A percentile compares a stretch with the other conserved stretches of the same genome.
These are phyloP conservation scores for Apiospora hydei DNA, from an alignment of 2,329 filamentous ascomycete genomes.

Conservation along the genomic window DNA sequence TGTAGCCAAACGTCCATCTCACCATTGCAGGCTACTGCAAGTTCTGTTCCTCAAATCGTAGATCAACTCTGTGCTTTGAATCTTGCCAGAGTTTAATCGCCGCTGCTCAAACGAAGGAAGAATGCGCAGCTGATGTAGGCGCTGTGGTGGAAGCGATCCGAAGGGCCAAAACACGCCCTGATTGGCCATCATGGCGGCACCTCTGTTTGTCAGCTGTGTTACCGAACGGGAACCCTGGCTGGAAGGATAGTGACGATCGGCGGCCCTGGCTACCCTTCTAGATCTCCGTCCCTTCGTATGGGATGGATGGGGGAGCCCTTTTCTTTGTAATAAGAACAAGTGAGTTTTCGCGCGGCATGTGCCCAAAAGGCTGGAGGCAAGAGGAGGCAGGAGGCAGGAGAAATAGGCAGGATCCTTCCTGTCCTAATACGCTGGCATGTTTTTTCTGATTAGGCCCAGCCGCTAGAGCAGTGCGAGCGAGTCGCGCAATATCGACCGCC, in stretches of 20 bases:
- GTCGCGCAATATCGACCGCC: conserved; percentile 11
- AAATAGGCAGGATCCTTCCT: background rate
- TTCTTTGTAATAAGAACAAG: background rate
- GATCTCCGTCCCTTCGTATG: conserved; percentile 1
- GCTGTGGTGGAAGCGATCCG: conserved; percentile 1
- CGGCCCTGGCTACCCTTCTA: conserved; percentile 16
- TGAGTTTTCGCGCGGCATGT: background rate
- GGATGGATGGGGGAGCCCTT: background rate
- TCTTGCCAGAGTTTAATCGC: conserved; percentile 14
- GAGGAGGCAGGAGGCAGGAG: no score
- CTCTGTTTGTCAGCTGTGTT: conserved; percentile 17
- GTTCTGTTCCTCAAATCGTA: background rate
- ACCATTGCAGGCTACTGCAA: background rate
- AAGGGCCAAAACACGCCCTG: background rate
- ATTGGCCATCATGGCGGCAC: background rate
- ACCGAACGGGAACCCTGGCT: conserved; percentile 3
- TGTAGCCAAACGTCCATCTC: background rate
- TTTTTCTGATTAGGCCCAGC: conserved; percentile 16
- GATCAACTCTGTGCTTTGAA: conserved; percentile 1
- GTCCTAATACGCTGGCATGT: conserved; percentile 8
- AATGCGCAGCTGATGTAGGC: conserved; percentile 14
- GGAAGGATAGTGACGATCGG: conserved; percentile 9
- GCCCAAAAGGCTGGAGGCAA: background rate
- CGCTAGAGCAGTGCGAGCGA: conserved; percentile 14
- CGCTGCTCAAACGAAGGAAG: conserved; percentile 1